Evolutionary conservation across 2,329 filamentous ascomycete genomes (phyloP), one percentile per base, ranked within the genome.

Genomic region (Colletotrichum horii): DNA sequence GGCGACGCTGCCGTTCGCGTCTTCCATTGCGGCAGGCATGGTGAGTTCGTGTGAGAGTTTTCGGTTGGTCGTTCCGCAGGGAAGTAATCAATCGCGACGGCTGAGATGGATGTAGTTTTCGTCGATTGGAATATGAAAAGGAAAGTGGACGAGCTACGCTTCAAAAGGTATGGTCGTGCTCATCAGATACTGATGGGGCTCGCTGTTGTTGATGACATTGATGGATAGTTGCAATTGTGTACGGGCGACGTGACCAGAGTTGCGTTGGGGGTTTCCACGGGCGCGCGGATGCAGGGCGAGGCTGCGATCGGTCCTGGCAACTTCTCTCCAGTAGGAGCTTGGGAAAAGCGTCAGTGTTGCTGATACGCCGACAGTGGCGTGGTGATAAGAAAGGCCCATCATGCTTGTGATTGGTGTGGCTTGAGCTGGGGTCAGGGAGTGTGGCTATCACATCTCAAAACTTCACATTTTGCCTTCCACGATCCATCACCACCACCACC

Each of bases 1-100:
- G 66, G 79, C 71, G 74, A 75, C 55, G 79, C 78, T 71, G 78
- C 76, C 74, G 48, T 73, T 75, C 70, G 82, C 80, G 76, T 77
- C 78, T 32, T 83, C 83, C 82, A 84, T 84, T 36, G 71, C 70
- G 70, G 73, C 61, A 34, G 76, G 68, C 68, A 75, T 76, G 14
- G 48, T 22, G 64, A 32, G 70, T 58, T 34, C 36, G 28, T 28
- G 19, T 30, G 32, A 26, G 28, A 16, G 32, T 68, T 65, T 68
- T 61, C 28, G 43, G 19, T 52, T 8, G 28, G 30, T 75, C 14
- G 70, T 64, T n/a, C n/a, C 32, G 28, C 26, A 28, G 43, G 30
- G 48, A 68, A 52, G 64, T 36, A 73, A 60, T 73, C 36, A 69
- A 38, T 61, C 70, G 56, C 58, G 48, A 22, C 30, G 24, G 55